Evolutionary conservation across 495 filamentous ascomycete genomes (phyloP), one percentile per base, ranked within the genome.

Genomic region (Copromyces sp.): DNA sequence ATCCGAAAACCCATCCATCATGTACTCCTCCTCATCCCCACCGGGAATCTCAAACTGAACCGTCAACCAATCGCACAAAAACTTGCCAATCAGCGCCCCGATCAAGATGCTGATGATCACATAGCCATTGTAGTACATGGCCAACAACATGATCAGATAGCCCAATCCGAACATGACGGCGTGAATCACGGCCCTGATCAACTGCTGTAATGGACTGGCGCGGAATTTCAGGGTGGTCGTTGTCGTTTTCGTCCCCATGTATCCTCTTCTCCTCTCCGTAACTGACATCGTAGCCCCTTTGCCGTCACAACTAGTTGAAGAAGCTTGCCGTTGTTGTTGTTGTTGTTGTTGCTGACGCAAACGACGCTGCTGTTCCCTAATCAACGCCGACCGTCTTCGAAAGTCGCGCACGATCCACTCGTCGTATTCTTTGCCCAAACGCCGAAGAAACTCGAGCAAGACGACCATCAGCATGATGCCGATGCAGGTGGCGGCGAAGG

Each of bases 401-500:
- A 84, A 83, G 39, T 81, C 79, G 11, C 82, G 79, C 38, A 82
- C 71, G 69, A 87, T 80, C 74, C 78, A 81, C 69, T 78, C 79
- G 79, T 89, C 87, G 77, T 87, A 89, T 73, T 88, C 87, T 45
- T 83, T 85, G 69, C 81, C 83, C 39, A 82, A n/a, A 17, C 87
- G 84, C 17, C 87, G 86, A 20, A 87, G 76, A 40, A 81, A 77
- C 74, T 89, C 87, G 75, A 89, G 83, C 29, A 74, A 35, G n/a
- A 89, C 77, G 73, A 85, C 86, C 72, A 89, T 82, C 16, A 88
- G 75, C 69, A 88, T 80, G 39, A 87, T 84, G 70, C 87, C 87
- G 78, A 89, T 86, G 79, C 87, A 89, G n/a, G 86, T 84, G 29
- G 81, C 86, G 8, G 87, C 87, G 73, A 89, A 88, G 75, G 82